Evolutionary conservation across 169 alveolate species (phyloP).

Genomic region (Plasmodium blacklocki): DNA sequence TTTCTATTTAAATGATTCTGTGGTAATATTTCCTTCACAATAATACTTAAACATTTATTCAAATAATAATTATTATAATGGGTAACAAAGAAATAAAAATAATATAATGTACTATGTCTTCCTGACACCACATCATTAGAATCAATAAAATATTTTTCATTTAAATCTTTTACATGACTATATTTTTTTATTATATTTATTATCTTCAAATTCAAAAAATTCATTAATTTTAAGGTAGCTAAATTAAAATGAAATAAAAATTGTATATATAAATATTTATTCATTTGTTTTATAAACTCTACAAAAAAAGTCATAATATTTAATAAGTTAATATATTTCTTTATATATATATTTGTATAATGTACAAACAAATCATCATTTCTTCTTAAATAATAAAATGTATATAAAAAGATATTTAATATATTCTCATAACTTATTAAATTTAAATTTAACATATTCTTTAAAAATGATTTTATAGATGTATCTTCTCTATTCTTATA

Average conservation of each 20-base stretch:
- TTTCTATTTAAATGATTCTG: neutral
- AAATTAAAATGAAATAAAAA: conserved; percentile 20
- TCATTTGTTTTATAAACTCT: conserved; percentile 19
- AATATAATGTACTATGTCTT: conserved; percentile 21
- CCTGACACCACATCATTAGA: conserved; percentile 17
- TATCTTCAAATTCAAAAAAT: conserved; percentile 4
- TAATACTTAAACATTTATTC: conserved; percentile 4
- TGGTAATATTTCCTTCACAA: neutral
- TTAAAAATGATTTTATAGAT: conserved; percentile 9
- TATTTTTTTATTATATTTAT: conserved; percentile 3
- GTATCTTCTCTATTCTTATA: conserved; percentile 26
- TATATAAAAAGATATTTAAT: conserved; percentile 24
- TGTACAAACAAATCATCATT: conserved; percentile 10
- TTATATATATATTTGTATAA: conserved; percentile 24
- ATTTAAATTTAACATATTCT: conserved; percentile 26
- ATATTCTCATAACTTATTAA: conserved; percentile 51
- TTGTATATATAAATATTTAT: conserved; percentile 5
- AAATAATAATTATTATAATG: conserved; percentile 50
- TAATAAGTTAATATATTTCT: conserved; percentile 29
- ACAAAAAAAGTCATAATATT: conserved; percentile 61
- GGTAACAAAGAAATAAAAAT: conserved; percentile 60
- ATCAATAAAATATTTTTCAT: conserved; percentile 11
- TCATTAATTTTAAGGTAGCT: conserved; percentile 19
- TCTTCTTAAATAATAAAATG: conserved; percentile 24
- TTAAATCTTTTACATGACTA: conserved; percentile 36